These are phyloP conservation scores for Pseudonitzschia multiseries DNA, from an alignment of 108 stramenopile species.

Conservation along the genomic window DNA sequence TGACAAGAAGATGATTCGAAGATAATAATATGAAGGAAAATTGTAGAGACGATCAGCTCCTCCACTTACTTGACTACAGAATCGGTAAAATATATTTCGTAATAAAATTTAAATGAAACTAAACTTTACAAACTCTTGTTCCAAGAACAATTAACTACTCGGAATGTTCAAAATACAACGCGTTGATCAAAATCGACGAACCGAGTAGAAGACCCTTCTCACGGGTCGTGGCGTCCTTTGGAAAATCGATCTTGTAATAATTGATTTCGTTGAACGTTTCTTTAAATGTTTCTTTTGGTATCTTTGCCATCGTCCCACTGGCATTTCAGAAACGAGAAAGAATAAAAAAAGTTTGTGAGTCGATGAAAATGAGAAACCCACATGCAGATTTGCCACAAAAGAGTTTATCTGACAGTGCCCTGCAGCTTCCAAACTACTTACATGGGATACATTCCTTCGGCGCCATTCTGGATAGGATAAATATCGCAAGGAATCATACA, in stretches of 20 bases:
- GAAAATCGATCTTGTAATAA: conserved; percentile 48
- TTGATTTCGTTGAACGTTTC: conserved; percentile 40
- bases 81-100: neutral
- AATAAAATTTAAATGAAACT: no score
- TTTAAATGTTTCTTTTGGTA: conserved; percentile 33
- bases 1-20: no score
- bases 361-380: neutral
- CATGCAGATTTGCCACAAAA: neutral
- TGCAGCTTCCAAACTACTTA: neutral
- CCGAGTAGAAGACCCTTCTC: conserved; percentile 69
- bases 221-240: conserved; percentile 46
- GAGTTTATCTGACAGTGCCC: conserved; percentile 45
- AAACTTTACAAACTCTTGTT: neutral
- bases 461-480: conserved; percentile 50
- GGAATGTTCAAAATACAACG: conserved; percentile 60
- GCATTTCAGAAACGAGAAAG: neutral
- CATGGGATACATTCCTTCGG: conserved; percentile 33
- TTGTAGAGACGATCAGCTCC: no score
- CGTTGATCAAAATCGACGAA: conserved; percentile 66
- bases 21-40: no score
- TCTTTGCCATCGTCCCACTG: conserved; percentile 37
- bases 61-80: no score
- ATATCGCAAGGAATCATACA: conserved; percentile 69
- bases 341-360: neutral
- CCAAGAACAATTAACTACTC: conserved; percentile 18